phyloP scores from a whole-genome alignment of 768 basidiomycete genomes.

The Tubosaeta sp. region DNA sequence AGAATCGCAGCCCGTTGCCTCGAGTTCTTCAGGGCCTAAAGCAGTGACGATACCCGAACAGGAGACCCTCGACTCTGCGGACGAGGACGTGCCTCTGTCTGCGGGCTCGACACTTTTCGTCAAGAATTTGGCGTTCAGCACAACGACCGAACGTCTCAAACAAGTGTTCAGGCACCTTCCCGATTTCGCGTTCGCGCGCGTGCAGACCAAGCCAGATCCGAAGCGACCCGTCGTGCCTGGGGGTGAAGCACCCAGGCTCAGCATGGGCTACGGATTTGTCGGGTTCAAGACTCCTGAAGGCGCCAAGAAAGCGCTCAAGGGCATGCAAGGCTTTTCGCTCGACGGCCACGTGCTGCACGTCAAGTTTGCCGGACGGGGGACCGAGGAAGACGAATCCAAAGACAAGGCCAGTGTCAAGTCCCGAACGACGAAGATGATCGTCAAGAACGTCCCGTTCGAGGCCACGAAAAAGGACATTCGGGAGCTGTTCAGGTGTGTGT shows the following conservation, averaged over 20 bases:
- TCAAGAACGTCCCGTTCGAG: conserved; percentile 98
- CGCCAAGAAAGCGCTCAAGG: conserved; percentile 70
- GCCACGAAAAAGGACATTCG: conserved; percentile 89
- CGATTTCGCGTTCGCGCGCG: conserved; percentile 79
- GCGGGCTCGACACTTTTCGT: conserved; percentile 84
- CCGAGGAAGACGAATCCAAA: conserved; percentile 50
- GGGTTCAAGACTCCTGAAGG: conserved; percentile 77
- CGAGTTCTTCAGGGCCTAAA: conserved; percentile 19
- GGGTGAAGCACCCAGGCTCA: conserved; percentile 50
- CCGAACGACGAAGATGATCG: conserved; percentile 88
- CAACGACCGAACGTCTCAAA: conserved; percentile 67
- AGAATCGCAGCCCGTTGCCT: conserved; percentile 3
- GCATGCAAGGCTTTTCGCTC: conserved; percentile 75
- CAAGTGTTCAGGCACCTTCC: conserved; percentile 71
- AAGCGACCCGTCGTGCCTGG: conserved; percentile 45
- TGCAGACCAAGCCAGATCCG: conserved; percentile 89
- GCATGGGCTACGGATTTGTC: conserved; percentile 96
- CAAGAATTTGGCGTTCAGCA: conserved; percentile 95
- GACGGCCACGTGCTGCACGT: conserved; percentile 85
- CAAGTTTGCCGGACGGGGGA: conserved; percentile 81
- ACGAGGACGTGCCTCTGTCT: conserved; percentile 40
- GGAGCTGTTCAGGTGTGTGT: conserved; percentile 78
- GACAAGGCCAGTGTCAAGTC: conserved; percentile 43
- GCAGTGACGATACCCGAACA: conserved; percentile 46
- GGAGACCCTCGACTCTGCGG: conserved; percentile 30